Percentiles rank a stretch among this genome's conserved stretches.
Evolutionary conservation across 768 basidiomycete genomes (phyloP).

Genomic region (Pleurotus ostreatus): DNA sequence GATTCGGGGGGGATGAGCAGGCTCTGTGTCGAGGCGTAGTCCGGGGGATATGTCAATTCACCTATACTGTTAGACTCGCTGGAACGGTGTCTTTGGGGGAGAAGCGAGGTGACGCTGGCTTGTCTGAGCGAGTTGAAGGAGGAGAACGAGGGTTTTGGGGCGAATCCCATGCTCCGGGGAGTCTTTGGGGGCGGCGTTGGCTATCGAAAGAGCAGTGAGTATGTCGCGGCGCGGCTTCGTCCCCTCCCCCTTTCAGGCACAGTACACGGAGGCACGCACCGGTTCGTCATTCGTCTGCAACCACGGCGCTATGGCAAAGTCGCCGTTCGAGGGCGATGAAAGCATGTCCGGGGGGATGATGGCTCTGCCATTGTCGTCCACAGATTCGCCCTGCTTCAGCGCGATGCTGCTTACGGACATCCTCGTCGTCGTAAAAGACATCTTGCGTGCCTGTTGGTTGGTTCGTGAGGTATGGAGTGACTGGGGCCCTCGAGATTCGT

Average conservation of each 20-base stretch:
- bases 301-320: constrained; percentile 6
- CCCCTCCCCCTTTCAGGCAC: constrained; percentile 8
- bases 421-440: constrained; percentile 1
- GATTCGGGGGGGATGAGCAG: constrained; percentile 15
- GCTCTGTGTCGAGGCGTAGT: constrained; percentile 25
- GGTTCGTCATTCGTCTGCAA: constrained; percentile 9
- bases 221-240: neutral
- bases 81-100: constrained; percentile 25
- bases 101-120: constrained; percentile 26
- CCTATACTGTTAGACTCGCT: constrained; percentile 30
- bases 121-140: constrained; percentile 31
- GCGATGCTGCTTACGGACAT: neutral
- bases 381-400: constrained; percentile 3
- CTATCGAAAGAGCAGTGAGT: constrained; percentile 28
- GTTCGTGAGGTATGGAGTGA: no score
- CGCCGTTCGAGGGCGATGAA: constrained; percentile 2
- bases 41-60: constrained; percentile 21
- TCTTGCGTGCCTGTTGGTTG: neutral
- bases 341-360: constrained; percentile 8
- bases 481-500: no score
- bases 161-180: constrained; percentile 32
- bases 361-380: constrained; percentile 4
- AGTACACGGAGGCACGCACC: constrained; percentile 7
- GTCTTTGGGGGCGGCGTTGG: constrained; percentile 36
- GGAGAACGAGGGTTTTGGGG: constrained; percentile 35